These are phyloP conservation scores for Boletus sp. DNA, from an alignment of 1,284 basidiomycete species.

Conservation along the genomic window DNA sequence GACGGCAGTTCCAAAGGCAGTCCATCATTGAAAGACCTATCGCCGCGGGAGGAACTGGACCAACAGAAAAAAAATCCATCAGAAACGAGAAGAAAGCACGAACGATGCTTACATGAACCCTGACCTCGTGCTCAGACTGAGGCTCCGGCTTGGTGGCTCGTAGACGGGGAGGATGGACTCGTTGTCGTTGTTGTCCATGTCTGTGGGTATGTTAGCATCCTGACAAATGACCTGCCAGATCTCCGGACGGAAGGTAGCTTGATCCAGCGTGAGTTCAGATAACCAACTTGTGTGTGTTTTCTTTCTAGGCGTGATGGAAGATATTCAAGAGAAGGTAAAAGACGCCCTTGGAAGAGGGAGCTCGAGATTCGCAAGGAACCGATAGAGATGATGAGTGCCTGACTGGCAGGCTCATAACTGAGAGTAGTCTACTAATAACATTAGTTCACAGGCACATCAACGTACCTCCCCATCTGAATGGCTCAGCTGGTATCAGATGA, in stretches of 20 bases:
- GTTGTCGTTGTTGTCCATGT: constrained; percentile 9
- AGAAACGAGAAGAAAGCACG: constrained; percentile 2
- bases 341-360: not conserved
- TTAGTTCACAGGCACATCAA: not conserved
- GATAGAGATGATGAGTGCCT: not conserved
- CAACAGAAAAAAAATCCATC: constrained; percentile 5
- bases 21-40: constrained; percentile 8
- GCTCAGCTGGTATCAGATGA: not conserved
- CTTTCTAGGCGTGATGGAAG: not conserved
- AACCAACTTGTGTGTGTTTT: not conserved
- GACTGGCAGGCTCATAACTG: not conserved
- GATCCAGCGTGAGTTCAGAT: constrained; percentile 16
- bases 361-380: not conserved
- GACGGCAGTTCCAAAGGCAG: constrained; percentile 6
- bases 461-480: not conserved
- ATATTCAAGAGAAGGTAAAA: not conserved
- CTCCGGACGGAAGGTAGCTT: constrained; percentile 10
- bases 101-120: constrained; percentile 9
- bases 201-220: constrained; percentile 7
- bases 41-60: not conserved
- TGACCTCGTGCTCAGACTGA: not conserved
- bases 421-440: not conserved
- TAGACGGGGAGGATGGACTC: constrained; percentile 23
- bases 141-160: constrained; percentile 5
- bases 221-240: constrained; percentile 26